Evolutionary conservation across 345 rosid species (phyloP).

Genomic region (Brassica napus): DNA sequence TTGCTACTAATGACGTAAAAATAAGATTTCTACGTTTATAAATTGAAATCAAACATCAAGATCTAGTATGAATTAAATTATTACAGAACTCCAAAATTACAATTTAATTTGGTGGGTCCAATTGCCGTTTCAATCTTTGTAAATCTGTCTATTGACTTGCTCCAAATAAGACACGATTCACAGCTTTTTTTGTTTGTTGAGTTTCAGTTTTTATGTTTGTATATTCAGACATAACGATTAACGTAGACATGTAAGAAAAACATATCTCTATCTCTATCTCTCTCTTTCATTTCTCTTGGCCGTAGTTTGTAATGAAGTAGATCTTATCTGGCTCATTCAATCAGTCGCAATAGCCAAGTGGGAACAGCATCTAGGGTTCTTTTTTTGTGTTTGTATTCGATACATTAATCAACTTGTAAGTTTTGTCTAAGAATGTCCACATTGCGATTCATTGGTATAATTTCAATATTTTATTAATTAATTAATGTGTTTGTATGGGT

Average conservation of each 20-base stretch:
- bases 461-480: neutral
- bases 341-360: neutral
- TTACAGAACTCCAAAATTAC: slow-evolving; percentile 32
- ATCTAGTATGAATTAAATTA: neutral
- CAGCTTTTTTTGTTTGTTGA: neutral
- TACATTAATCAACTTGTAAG: neutral
- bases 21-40: too few species aligned
- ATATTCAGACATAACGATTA: neutral
- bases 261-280: neutral
- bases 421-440: neutral
- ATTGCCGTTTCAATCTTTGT: slow-evolving; percentile 16
- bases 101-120: slow-evolving; percentile 32
- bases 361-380: neutral
- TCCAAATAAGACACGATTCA: slow-evolving; percentile 13
- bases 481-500: neutral
- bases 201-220: neutral
- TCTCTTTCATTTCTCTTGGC: neutral
- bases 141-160: slow-evolving; percentile 17
- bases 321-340: neutral
- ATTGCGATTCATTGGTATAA: neutral
- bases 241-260: neutral
- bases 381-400: neutral
- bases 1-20: too few species aligned
- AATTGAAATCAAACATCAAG: too few species aligned
- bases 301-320: neutral